These are phyloP conservation scores for Phytophthora foliorum DNA, from an alignment of 352 stramenopile genomes.

Conservation along the genomic window DNA sequence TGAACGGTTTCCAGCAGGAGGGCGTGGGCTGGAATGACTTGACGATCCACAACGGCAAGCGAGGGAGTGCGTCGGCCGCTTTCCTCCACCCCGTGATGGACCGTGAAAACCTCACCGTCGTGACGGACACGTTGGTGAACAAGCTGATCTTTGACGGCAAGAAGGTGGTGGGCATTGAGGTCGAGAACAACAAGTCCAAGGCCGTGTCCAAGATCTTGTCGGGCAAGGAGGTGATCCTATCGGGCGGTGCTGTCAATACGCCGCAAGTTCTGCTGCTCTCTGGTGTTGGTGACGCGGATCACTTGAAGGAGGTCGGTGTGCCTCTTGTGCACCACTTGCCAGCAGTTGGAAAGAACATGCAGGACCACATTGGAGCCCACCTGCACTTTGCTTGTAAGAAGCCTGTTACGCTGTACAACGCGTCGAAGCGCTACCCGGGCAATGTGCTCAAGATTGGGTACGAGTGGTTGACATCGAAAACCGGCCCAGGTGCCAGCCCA, in stretches of 20 bases:
- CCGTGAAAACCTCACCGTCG: slow-evolving; percentile 73
- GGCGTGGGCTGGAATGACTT: slow-evolving; percentile 89
- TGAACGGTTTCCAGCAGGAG: slow-evolving; percentile 90
- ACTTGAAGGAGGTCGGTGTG: slow-evolving; percentile 75
- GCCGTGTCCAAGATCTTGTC: slow-evolving; percentile 53
- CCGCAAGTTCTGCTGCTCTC: slow-evolving; percentile 88
- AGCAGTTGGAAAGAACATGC: slow-evolving; percentile 85
- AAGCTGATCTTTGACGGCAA: slow-evolving; percentile 85
- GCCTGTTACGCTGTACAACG: slow-evolving; percentile 88
- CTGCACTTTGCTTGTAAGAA: slow-evolving; percentile 88
- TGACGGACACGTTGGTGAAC: slow-evolving; percentile 86
- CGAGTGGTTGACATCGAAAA: slow-evolving; percentile 74
- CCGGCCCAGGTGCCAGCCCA: slow-evolving; percentile 68
- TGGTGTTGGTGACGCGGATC: slow-evolving; percentile 72
- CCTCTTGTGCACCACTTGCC: slow-evolving; percentile 76
- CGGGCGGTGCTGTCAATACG: slow-evolving; percentile 86
- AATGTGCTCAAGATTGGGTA: slow-evolving; percentile 82
- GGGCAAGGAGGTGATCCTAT: slow-evolving; percentile 88
- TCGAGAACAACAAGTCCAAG: slow-evolving; percentile 68
- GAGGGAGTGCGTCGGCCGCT: slow-evolving; percentile 69
- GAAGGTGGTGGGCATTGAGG: slow-evolving; percentile 72
- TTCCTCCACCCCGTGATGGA: slow-evolving; percentile 73
- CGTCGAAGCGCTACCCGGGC: slow-evolving; percentile 83
- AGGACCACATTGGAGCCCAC: slow-evolving; percentile 88
- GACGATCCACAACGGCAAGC: slow-evolving; percentile 81